Conservation (phyloP, 192 early-diverging fungal genomes). For the Linnemannia zychae region DNA sequence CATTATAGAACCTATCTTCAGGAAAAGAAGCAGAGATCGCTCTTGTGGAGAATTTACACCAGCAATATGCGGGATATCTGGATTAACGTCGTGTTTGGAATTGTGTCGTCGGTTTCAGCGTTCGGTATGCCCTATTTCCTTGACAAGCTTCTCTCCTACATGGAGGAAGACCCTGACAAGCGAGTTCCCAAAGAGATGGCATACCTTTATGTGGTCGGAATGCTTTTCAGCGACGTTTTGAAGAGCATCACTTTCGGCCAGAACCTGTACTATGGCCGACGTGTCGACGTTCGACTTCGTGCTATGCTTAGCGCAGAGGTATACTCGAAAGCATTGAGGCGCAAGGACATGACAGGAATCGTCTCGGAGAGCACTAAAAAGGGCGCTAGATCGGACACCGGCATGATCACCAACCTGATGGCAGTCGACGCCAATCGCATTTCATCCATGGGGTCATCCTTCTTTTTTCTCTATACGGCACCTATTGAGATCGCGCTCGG, state of each 20-base stretch:
- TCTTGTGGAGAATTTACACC: slow-evolving; percentile 42
- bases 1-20: slow-evolving; percentile 27
- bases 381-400: slow-evolving; percentile 55
- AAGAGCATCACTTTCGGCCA: slow-evolving; percentile 61
- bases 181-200: slow-evolving; percentile 52
- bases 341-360: slow-evolving; percentile 60
- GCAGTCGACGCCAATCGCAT: slow-evolving; percentile 80
- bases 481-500: slow-evolving; percentile 80
- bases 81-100: slow-evolving; percentile 49
- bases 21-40: slow-evolving; percentile 4
- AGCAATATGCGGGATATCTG: slow-evolving; percentile 44
- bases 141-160: slow-evolving; percentile 55
- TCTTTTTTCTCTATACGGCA: slow-evolving; percentile 74
- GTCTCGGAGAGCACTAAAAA: slow-evolving; percentile 28
- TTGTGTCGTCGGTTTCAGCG: slow-evolving; percentile 52
- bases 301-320: slow-evolving; percentile 67
- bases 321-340: slow-evolving; percentile 63
- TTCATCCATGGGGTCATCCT: slow-evolving; percentile 66
- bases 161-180: slow-evolving; percentile 35
- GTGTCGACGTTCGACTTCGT: slow-evolving; percentile 65
- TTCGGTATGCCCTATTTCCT: slow-evolving; percentile 68
- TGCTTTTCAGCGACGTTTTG: slow-evolving; percentile 58
- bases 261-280: slow-evolving; percentile 64
- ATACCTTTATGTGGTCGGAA: slow-evolving; percentile 63
- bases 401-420: slow-evolving; percentile 82